phyloP scores from a whole-genome alignment of 805 yeast genomes.

The Spathaspora gorwiae region DNA sequence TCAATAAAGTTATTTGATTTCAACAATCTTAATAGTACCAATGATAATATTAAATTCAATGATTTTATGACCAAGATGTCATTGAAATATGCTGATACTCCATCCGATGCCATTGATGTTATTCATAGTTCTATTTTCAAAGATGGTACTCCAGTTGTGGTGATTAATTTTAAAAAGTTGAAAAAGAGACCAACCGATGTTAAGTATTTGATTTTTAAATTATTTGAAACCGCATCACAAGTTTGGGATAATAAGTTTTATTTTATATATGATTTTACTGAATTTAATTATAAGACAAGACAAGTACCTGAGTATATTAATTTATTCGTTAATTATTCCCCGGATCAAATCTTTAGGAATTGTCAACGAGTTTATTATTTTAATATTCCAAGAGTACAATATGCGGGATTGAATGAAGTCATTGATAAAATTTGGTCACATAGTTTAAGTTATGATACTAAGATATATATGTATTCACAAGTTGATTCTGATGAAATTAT shows the following conservation, averaged over 20 bases:
- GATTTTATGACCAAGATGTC: slow-evolving; percentile 74
- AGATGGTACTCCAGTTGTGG: slow-evolving; percentile 70
- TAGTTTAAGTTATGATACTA: slow-evolving; percentile 10
- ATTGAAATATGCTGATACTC: slow-evolving; percentile 44
- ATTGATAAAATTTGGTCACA: slow-evolving; percentile 17
- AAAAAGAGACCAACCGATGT: slow-evolving; percentile 31
- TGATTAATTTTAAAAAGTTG: slow-evolving; percentile 41
- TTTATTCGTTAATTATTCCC: slow-evolving; percentile 42
- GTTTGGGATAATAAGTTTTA: slow-evolving; percentile 68
- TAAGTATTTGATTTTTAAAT: slow-evolving; percentile 53
- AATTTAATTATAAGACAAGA: slow-evolving; percentile 32
- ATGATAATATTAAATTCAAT: slow-evolving; percentile 44
- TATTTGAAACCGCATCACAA: slow-evolving; percentile 62
- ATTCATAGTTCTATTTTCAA: slow-evolving; percentile 62
- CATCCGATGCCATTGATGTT: slow-evolving; percentile 32
- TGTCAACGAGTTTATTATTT: slow-evolving; percentile 52
- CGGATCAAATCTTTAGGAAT: slow-evolving; percentile 47
- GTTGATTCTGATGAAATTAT: slow-evolving; percentile 30
- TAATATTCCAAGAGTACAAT: slow-evolving; percentile 38
- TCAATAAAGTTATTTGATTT: slow-evolving; percentile 38
- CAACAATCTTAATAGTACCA: slow-evolving; percentile 35
- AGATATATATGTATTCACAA: slow-evolving; percentile 29
- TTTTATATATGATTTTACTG: slow-evolving; percentile 66
- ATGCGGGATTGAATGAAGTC: slow-evolving; percentile 16
- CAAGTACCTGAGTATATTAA: slow-evolving; percentile 24